A percentile compares a stretch with the other conserved stretches of the same genome.
Evolutionary conservation across 139 green algal genomes (phyloP).

Genomic region (Micromonas pusilla): DNA sequence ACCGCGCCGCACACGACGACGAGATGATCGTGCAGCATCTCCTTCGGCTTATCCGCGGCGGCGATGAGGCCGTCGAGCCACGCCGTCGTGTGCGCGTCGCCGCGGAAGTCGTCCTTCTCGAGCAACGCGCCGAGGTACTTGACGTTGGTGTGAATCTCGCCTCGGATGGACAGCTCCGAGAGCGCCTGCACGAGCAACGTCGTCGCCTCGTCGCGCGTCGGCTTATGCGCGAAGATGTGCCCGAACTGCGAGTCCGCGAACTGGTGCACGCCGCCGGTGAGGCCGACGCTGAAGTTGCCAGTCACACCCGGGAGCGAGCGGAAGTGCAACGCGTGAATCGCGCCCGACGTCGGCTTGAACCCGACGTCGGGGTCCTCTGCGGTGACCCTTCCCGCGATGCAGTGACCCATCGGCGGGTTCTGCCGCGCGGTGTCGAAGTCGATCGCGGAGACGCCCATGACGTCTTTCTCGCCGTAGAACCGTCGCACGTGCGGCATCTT

Average conservation of each 20-base stretch:
- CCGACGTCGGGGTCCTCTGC: conserved; percentile 88
- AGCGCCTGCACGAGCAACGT: conserved; percentile 88
- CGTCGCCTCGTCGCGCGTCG: conserved; percentile 57
- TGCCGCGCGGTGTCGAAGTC: conserved; percentile 56
- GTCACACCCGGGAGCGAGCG: conserved; percentile 73
- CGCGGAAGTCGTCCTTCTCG: conserved; percentile 42
- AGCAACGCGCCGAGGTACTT: conserved; percentile 63
- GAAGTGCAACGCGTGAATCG: conserved; percentile 80
- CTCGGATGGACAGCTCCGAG: conserved; percentile 83
- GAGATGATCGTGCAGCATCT: background rate
- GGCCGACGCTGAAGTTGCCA: conserved; percentile 90
- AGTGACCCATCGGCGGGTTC: conserved; percentile 53
- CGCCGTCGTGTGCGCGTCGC: conserved; percentile 72
- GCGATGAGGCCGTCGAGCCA: conserved; percentile 95
- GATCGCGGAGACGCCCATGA: conserved; percentile 43
- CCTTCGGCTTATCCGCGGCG: conserved; percentile 31
- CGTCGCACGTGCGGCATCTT: conserved; percentile 72
- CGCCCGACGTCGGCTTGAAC: conserved; percentile 89
- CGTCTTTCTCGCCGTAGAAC: conserved; percentile 47
- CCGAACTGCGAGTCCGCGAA: conserved; percentile 96
- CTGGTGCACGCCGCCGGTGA: conserved; percentile 82
- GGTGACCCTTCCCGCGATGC: conserved; percentile 85
- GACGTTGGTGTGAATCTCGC: conserved; percentile 90
- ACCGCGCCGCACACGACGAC: conserved; percentile 24
- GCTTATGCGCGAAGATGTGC: conserved; percentile 20